Percentiles rank a stretch among this genome's conserved stretches.
phyloP scores from a whole-genome alignment of 73 alveolate genomes.

The Loxodes magnus region DNA sequence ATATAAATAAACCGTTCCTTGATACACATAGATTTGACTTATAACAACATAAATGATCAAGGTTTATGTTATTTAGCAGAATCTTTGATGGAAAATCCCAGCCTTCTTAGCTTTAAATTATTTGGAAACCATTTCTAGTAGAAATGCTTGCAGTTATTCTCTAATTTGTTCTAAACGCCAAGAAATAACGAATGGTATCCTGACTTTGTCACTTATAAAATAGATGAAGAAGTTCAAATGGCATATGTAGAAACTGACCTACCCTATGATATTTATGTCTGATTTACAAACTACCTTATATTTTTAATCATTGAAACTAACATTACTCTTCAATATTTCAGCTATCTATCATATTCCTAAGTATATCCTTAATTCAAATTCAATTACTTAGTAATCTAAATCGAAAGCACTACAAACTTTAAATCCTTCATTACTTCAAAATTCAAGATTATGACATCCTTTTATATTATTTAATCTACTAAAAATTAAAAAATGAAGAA shows the following conservation, averaged over 20 bases:
- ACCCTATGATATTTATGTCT: conserved; percentile 62
- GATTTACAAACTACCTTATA: too few species aligned
- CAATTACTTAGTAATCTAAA: too few species aligned
- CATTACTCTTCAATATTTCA: too few species aligned
- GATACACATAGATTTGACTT: conserved; percentile 91
- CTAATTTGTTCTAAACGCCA: conserved; percentile 43
- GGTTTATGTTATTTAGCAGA: conserved; percentile 77
- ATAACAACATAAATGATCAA: conserved; percentile 92
- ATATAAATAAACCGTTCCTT: conserved; percentile 80
- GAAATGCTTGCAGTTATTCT: conserved; percentile 51
- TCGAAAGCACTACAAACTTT: too few species aligned
- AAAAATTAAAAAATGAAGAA: too few species aligned
- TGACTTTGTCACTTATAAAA: conserved; percentile 68
- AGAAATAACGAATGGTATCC: conserved; percentile 50
- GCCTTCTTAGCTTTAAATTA: conserved; percentile 50
- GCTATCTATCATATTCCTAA: too few species aligned
- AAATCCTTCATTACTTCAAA: too few species aligned
- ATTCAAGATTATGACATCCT: too few species aligned
- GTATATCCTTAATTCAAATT: too few species aligned
- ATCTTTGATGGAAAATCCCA: conserved; percentile 53
- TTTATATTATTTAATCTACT: too few species aligned
- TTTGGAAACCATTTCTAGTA: conserved; percentile 76
- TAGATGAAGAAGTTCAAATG: conserved; percentile 75
- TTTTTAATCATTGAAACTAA: too few species aligned
- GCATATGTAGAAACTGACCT: conserved; percentile 75